Evolutionary conservation across 441 rosid species (phyloP).

Genomic region (Hypseocharis bilobata): DNA sequence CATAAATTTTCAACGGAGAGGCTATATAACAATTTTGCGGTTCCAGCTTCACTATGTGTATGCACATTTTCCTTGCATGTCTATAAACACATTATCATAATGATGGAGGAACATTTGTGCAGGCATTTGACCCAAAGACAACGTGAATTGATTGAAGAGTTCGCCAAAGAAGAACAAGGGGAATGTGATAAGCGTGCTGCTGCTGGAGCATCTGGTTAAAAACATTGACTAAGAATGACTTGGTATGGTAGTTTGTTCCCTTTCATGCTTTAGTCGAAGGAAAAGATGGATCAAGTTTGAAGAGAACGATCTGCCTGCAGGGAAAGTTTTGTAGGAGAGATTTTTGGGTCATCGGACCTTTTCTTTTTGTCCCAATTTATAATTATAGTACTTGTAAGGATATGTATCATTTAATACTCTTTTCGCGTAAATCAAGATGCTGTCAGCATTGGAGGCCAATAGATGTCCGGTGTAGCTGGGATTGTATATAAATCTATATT

Average conservation of each 20-base stretch:
- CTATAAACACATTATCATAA: neutral
- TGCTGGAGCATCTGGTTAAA: constrained; percentile 71
- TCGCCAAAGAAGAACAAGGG: constrained; percentile 79
- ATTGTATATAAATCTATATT: no score
- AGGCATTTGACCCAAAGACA: constrained; percentile 78
- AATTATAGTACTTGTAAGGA: neutral
- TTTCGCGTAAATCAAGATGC: neutral
- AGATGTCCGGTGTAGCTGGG: no score
- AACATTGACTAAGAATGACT: neutral
- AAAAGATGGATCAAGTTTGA: neutral
- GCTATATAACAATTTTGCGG: neutral
- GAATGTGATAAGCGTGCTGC: constrained; percentile 58
- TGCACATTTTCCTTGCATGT: neutral
- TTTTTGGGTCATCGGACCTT: no score
- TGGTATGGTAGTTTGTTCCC: neutral
- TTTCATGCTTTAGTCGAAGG: neutral
- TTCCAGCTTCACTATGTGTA: neutral
- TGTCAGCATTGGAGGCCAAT: neutral
- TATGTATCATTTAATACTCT: constrained; percentile 12
- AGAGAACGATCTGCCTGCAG: constrained; percentile 11
- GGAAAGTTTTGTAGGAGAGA: constrained; percentile 25
- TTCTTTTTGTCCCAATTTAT: constrained; percentile 13
- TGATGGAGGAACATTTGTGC: constrained; percentile 15
- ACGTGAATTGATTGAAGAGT: constrained; percentile 84
- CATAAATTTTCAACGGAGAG: neutral